phyloP scores from a whole-genome alignment of 169 alveolate genomes.

The Theileria annulata region DNA sequence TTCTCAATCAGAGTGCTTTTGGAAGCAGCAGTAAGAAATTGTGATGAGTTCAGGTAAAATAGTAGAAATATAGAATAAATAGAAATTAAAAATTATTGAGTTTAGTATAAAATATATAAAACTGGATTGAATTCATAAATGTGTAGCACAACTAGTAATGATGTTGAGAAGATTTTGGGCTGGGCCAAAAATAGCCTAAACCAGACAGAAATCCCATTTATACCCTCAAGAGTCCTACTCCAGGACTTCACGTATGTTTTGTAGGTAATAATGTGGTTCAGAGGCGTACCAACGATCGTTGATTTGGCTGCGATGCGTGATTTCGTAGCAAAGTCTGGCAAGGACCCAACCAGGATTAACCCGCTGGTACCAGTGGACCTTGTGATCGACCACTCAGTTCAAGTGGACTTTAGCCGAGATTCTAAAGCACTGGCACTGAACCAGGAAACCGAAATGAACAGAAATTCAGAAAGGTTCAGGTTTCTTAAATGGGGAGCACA shows the following conservation, averaged over 20 bases:
- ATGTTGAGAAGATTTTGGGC: constrained; percentile 89
- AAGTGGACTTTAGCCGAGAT: constrained; percentile 90
- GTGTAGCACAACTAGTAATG: constrained; percentile 84
- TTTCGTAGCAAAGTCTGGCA: constrained; percentile 87
- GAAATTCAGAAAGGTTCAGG: constrained; percentile 91
- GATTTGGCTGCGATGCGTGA: constrained; percentile 98
- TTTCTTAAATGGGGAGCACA: constrained; percentile 96
- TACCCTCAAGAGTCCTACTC: constrained; percentile 94
- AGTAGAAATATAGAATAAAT: background rate
- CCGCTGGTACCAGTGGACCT: constrained; percentile 95
- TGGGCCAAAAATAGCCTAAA: constrained; percentile 82
- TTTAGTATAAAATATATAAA: background rate
- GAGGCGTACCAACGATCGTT: constrained; percentile 94
- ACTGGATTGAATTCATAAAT: background rate
- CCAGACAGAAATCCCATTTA: constrained; percentile 92
- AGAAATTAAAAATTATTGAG: background rate
- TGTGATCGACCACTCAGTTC: constrained; percentile 94
- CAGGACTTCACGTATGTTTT: constrained; percentile 89
- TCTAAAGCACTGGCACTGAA: constrained; percentile 87
- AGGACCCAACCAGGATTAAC: constrained; percentile 89
- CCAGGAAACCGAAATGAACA: constrained; percentile 88
- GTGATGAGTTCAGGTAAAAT: constrained; percentile 82
- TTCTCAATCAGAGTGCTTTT: constrained; percentile 88
- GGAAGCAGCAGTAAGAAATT: constrained; percentile 93
- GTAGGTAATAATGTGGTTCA: background rate